Base-by-base conservation (phyloP, 257 asterid genomes). In the Catharanthus roseus region DNA sequence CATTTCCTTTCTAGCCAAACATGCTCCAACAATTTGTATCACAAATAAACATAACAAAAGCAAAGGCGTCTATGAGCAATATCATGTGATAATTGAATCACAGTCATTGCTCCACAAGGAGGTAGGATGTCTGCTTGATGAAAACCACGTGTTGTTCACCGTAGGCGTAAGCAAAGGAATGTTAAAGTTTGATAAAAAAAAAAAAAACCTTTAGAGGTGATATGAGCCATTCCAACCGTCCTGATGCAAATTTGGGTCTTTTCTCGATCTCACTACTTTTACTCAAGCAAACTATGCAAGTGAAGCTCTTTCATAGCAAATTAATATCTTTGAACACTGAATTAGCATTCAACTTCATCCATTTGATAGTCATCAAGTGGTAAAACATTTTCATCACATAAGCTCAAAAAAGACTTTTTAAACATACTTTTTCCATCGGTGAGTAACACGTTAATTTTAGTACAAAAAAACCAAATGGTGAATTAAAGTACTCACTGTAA, bases 401-500 rank as follows among this genome's bases (percentile, higher is more conserved):
- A 56, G 10, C 38, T 61, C 24, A 36, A 58, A 9, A 18, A 21
- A 31, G 7, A 2, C 42, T 33, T 1, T 16, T 6, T 16, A 60
- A 15, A 29, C 6, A 60, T 19, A 51, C 16, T 51, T 19, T 18
- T 51, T 51, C 56, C 26, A 19, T 19, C 1, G 56, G 23, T 23
- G 21, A 24, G 2, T 23, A 54, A n/a, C 31, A 51, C 21, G 1
- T 61, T n/a, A 60, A n/a, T 54, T 39, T 41, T 53, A 47, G 26
- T 29, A 62, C 26, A 11, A 19, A 21, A 11, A 56, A 65, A 53
- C 10, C 1, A 1, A 34, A 45, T 3, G 18, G n/a, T 63, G 44
- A 72, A 36, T 72, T 1, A 58, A 24, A 36, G 26, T 54, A 69
- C 89, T 81, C 69, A 88, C 88, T 73, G 82, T 79, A 72, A 85